phyloP scores from a whole-genome alignment of 139 green algal genomes.

The Chlorella ohadii region DNA sequence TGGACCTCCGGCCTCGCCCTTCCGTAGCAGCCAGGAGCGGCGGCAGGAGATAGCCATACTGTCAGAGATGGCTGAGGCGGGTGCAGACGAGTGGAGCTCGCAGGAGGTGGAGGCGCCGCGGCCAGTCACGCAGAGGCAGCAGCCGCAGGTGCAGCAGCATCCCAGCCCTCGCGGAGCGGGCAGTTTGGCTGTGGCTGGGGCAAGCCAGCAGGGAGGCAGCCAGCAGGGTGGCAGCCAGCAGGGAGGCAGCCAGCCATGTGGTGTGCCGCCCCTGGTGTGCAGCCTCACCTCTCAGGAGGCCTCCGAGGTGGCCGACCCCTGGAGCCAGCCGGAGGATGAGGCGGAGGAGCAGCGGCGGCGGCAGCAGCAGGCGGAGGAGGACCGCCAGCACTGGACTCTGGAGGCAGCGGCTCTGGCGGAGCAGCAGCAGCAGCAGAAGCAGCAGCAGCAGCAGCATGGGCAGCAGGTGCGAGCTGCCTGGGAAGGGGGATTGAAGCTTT shows the following conservation, averaged over 20 bases:
- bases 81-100: not conserved
- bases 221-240: not conserved
- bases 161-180: not conserved
- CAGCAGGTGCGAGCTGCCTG: too few species aligned
- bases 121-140: not conserved
- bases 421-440: not conserved
- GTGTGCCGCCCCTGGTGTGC: not conserved
- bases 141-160: not conserved
- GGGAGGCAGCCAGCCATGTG: not conserved
- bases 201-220: not conserved
- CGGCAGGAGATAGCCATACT: constrained; percentile 14
- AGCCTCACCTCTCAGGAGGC: constrained; percentile 13
- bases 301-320: not conserved
- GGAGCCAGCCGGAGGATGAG: constrained; percentile 2
- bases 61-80: not conserved
- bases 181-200: not conserved
- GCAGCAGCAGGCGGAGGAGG: constrained; percentile 11
- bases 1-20: not conserved
- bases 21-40: constrained; percentile 27
- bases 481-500: too few species aligned
- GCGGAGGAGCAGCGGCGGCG: not conserved
- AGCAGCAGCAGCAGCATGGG: not conserved
- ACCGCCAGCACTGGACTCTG: not conserved
- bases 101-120: constrained; percentile 9
- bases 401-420: not conserved